Conservation (phyloP, 106 monocot species). For the Allium fistulosum region DNA sequence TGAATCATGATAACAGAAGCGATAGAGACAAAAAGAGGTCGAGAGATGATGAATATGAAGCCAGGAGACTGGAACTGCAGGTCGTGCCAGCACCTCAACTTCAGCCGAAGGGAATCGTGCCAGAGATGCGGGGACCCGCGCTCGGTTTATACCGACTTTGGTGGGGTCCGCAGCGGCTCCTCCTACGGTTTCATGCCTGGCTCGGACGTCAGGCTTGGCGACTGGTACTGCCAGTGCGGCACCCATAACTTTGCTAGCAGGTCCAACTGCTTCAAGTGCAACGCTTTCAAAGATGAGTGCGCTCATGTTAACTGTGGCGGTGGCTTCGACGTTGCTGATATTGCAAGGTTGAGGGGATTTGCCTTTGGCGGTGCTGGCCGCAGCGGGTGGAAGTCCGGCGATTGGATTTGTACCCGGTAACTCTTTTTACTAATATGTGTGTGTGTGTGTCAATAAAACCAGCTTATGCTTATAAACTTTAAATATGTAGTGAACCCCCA, state of each 20-base stretch:
- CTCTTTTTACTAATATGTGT: neutral
- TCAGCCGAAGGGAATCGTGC: constrained; percentile 88
- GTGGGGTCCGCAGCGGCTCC: constrained; percentile 25
- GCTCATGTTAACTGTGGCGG: constrained; percentile 8
- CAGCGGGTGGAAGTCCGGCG: constrained; percentile 83
- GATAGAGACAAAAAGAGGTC: neutral
- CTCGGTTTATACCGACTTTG: constrained; percentile 24
- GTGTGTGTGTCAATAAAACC: neutral
- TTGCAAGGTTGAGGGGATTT: constrained; percentile 3
- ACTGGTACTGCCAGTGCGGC: constrained; percentile 93
- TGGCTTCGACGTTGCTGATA: constrained; percentile 16
- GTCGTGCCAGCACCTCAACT: constrained; percentile 91
- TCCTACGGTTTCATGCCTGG: constrained; percentile 29
- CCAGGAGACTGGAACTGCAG: constrained; percentile 96
- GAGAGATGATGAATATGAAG: constrained; percentile 83
- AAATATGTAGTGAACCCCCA: too few species aligned
- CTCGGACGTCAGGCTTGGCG: constrained; percentile 78
- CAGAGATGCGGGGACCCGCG: constrained; percentile 71
- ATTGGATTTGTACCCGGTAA: constrained; percentile 92
- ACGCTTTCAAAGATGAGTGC: constrained; percentile 52
- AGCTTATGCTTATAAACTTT: too few species aligned
- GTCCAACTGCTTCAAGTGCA: constrained; percentile 81
- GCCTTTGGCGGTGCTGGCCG: constrained; percentile 22
- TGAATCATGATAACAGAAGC: neutral
- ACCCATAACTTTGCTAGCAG: constrained; percentile 97